phyloP scores from a whole-genome alignment of 139 green algal genomes.

The Asterochloris sp. region DNA sequence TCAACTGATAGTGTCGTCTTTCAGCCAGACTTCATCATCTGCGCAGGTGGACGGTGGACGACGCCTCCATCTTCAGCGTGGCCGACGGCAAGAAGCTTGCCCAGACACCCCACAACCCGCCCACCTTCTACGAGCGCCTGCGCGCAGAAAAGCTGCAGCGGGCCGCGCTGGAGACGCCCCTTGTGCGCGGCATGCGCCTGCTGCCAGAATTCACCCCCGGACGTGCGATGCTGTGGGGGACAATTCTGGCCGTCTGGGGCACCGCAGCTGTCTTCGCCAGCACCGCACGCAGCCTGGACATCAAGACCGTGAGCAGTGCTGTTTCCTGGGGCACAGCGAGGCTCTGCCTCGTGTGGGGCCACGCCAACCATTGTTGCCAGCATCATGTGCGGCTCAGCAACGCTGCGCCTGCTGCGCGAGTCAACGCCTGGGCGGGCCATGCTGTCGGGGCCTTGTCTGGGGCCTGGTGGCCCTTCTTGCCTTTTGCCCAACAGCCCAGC shows the following conservation, averaged over 20 bases:
- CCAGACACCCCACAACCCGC: conserved; percentile 6
- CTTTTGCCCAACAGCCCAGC: background rate
- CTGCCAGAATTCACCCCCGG: conserved; percentile 28
- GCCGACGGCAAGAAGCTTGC: conserved; percentile 42
- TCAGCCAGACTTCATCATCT: no score
- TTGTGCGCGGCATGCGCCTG: conserved; percentile 20
- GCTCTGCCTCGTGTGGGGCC: background rate
- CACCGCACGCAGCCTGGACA: conserved; percentile 22
- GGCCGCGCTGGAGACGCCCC: conserved; percentile 31
- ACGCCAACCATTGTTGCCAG: background rate
- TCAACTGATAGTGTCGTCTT: no score
- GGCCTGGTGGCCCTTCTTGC: background rate
- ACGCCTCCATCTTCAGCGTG: conserved; percentile 46
- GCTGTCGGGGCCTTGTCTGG: background rate
- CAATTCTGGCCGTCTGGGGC: conserved; percentile 48
- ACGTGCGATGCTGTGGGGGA: conserved; percentile 45
- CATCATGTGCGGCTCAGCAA: background rate
- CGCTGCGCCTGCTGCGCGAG: background rate
- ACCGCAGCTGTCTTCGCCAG: conserved; percentile 35
- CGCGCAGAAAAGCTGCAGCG: conserved; percentile 26
- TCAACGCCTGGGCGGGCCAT: background rate
- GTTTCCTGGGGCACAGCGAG: background rate
- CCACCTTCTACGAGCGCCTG: conserved; percentile 34
- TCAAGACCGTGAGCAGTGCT: conserved; percentile 17
- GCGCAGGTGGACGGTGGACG: conserved; percentile 25